Evolutionary conservation across 177 flowering plant species (phyloP).

Genomic region (Vitis hybrid): DNA sequence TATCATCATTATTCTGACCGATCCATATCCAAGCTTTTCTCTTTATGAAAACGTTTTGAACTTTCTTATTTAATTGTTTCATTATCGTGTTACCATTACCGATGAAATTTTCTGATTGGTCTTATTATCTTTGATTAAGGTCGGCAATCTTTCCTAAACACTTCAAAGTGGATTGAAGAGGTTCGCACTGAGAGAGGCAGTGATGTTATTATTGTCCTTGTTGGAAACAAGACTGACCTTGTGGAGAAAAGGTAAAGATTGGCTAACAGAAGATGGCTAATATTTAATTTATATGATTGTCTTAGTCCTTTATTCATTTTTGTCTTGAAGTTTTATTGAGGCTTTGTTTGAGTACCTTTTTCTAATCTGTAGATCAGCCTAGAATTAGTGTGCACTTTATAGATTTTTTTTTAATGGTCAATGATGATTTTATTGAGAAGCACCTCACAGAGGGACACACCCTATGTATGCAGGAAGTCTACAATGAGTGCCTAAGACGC

Average conservation of each 20-base stretch:
- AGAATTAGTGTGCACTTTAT: neutral
- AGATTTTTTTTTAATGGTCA: neutral
- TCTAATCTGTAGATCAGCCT: neutral
- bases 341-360: neutral
- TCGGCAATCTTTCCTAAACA: slow-evolving; percentile 39
- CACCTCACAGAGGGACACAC: too few species aligned
- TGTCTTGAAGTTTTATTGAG: too few species aligned
- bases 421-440: too few species aligned
- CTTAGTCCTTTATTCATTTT: neutral
- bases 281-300: neutral
- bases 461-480: too few species aligned
- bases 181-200: slow-evolving; percentile 46
- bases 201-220: slow-evolving; percentile 49
- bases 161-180: slow-evolving; percentile 45
- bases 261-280: neutral
- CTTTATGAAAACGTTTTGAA: neutral
- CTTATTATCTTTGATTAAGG: slow-evolving; percentile 13
- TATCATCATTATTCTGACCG: neutral
- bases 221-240: slow-evolving; percentile 49
- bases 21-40: neutral
- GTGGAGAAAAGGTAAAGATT: slow-evolving; percentile 39
- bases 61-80: neutral
- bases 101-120: neutral
- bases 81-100: neutral
- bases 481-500: too few species aligned